A percentile compares a stretch with the other conserved stretches of the same genome.
Evolutionary conservation across 352 stramenopile species (phyloP).

Genomic region (Nothophytophthora sp.): DNA sequence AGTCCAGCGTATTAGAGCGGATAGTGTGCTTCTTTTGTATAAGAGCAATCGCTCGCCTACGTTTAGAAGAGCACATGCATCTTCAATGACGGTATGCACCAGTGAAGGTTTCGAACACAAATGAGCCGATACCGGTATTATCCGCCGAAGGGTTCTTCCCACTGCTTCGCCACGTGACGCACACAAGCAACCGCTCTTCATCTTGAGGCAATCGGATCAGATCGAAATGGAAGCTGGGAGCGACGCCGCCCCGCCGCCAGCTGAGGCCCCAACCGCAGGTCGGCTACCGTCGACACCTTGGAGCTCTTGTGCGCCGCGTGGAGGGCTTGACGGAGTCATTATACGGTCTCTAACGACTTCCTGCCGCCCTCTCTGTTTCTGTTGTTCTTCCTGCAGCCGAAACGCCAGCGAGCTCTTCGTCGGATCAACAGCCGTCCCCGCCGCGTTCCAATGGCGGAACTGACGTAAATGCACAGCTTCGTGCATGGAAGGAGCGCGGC

Average conservation of each 20-base stretch:
- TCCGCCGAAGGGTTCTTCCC: too few relatives aligned
- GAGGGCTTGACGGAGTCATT: background rate
- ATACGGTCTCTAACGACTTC: too few relatives aligned
- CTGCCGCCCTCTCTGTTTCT: background rate
- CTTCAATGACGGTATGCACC: too few relatives aligned
- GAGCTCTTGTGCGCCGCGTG: background rate
- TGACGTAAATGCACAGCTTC: slow-evolving; percentile 33
- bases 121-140: too few relatives aligned
- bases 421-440: slow-evolving; percentile 12
- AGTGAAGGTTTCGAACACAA: too few relatives aligned
- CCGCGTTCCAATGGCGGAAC: slow-evolving; percentile 19
- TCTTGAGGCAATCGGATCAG: too few relatives aligned
- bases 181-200: background rate
- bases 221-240: background rate
- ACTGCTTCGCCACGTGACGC: too few relatives aligned
- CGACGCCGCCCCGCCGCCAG: slow-evolving; percentile 2
- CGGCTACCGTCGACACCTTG: background rate
- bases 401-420: background rate
- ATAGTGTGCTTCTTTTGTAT: too few relatives aligned
- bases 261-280: slow-evolving; percentile 14
- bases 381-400: too few relatives aligned
- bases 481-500: slow-evolving; percentile 62
- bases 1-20: too few relatives aligned
- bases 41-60: too few relatives aligned
- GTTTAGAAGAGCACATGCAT: too few relatives aligned